Percentiles rank a stretch among this genome's conserved stretches.
These are phyloP conservation scores for Ganoderma boninense DNA, from an alignment of 1,284 basidiomycete genomes.

Conservation along the genomic window DNA sequence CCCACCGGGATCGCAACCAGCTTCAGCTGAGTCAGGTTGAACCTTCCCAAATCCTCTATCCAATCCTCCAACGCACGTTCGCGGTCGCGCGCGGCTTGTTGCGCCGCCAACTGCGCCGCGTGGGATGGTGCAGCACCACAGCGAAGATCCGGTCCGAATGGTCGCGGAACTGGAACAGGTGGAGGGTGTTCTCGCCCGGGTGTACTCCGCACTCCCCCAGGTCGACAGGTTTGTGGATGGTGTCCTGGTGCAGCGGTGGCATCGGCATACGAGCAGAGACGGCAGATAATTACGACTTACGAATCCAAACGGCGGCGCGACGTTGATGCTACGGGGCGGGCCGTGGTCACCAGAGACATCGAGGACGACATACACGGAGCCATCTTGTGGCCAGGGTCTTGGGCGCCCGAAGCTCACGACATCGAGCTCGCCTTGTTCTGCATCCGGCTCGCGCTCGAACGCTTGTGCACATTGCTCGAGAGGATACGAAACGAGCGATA, in stretches of 20 bases:
- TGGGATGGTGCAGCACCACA: constrained; percentile 28
- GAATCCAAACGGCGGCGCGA: constrained; percentile 13
- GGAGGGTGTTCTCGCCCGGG: constrained; percentile 22
- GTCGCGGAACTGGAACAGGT: constrained; percentile 28
- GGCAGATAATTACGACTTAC: neutral
- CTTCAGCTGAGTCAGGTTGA: constrained; percentile 17
- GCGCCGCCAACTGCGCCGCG: constrained; percentile 23
- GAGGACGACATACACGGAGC: constrained; percentile 13
- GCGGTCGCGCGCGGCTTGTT: constrained; percentile 13
- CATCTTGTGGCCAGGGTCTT: constrained; percentile 21
- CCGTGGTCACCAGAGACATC: constrained; percentile 12
- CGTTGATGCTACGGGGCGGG: constrained; percentile 10
- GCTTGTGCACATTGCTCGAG: constrained; percentile 9
- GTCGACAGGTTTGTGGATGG: constrained; percentile 19
- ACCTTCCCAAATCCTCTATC: constrained; percentile 17
- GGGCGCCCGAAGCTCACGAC: constrained; percentile 22
- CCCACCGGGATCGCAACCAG: constrained; percentile 11
- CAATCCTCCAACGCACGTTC: constrained; percentile 16
- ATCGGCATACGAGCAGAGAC: neutral
- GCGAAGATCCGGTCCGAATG: constrained; percentile 28
- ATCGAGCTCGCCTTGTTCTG: constrained; percentile 7
- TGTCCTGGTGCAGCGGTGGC: neutral
- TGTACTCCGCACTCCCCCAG: constrained; percentile 17
- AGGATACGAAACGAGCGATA: constrained; percentile 23
- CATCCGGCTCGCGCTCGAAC: constrained; percentile 3